Evolutionary conservation across 148 eudicot species (phyloP).

Genomic region (Fallopia convolvulus): DNA sequence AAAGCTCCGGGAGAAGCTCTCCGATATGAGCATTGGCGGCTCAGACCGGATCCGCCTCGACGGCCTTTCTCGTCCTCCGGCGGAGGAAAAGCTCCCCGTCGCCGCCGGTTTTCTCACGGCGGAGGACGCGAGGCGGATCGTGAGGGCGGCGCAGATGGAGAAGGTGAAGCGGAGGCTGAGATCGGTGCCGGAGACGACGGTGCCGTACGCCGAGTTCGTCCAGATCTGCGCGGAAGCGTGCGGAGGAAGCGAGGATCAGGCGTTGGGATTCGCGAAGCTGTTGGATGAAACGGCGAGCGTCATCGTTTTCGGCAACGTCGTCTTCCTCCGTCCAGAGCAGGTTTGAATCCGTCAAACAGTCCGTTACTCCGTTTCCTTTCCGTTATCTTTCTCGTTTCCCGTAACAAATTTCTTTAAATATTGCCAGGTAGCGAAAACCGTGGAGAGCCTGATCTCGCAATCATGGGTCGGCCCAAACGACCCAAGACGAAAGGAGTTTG

Average conservation of each 20-base stretch:
- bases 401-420: neutral
- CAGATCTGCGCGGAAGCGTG: conserved; percentile 29
- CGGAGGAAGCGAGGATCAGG: conserved; percentile 20
- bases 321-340: conserved; percentile 60
- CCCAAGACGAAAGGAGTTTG: conserved; percentile 46
- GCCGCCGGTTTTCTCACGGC: conserved; percentile 18
- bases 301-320: conserved; percentile 46
- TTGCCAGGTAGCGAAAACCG: conserved; percentile 48
- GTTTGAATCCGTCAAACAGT: conserved; percentile 12
- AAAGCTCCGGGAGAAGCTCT: conserved; percentile 30
- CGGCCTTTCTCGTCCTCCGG: conserved; percentile 21
- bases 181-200: conserved; percentile 22
- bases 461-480: conserved; percentile 44
- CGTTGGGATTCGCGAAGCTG: conserved; percentile 43
- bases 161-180: conserved; percentile 34
- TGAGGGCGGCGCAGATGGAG: conserved; percentile 29
- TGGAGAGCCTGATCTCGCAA: conserved; percentile 36
- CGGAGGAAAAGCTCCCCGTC: neutral
- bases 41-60: conserved; percentile 22
- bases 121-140: conserved; percentile 36
- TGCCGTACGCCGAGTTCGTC: conserved; percentile 36
- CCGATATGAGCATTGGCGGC: conserved; percentile 18
- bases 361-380: neutral
- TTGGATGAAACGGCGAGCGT: conserved; percentile 52
- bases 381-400: neutral